These are phyloP conservation scores for Lipomyces sp. DNA, from an alignment of 805 yeast species.

Conservation along the genomic window DNA sequence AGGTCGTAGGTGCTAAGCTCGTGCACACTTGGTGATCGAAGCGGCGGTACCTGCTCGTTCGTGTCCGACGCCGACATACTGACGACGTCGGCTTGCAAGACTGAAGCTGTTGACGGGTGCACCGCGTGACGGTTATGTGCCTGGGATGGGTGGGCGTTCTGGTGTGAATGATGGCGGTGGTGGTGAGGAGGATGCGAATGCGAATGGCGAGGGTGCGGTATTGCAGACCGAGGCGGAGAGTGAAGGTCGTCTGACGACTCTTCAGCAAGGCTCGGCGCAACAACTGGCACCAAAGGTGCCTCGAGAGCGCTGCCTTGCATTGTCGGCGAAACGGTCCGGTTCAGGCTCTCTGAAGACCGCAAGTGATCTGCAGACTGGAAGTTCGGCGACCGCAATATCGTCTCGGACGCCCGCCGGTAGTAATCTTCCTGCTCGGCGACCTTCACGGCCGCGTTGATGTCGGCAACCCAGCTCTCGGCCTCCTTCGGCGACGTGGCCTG, in stretches of 20 bases:
- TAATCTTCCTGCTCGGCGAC: conserved; percentile 19
- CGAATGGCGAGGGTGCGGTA: background rate
- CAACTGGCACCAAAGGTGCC: no score
- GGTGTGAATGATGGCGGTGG: background rate
- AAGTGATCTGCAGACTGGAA: conserved; percentile 15
- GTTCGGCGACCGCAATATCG: conserved; percentile 15
- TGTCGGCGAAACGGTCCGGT: background rate
- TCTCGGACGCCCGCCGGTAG: conserved; percentile 7
- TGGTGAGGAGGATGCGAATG: background rate
- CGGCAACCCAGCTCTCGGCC: conserved; percentile 36
- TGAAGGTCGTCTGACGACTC: no score
- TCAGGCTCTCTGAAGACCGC: background rate
- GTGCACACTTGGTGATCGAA: background rate
- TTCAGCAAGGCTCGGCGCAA: no score
- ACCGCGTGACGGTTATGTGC: no score
- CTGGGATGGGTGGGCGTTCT: background rate
- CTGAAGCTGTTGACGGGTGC: no score
- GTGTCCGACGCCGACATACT: background rate
- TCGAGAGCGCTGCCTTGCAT: background rate
- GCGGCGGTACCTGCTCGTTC: background rate
- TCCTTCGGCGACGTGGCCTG: conserved; percentile 33
- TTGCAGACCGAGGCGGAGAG: background rate
- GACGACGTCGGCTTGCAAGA: no score
- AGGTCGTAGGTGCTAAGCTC: conserved; percentile 16
- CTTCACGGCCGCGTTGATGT: conserved; percentile 31